These are phyloP conservation scores for Aschersonia sp. DNA, from an alignment of 2,329 filamentous ascomycete genomes.

Conservation along the genomic window DNA sequence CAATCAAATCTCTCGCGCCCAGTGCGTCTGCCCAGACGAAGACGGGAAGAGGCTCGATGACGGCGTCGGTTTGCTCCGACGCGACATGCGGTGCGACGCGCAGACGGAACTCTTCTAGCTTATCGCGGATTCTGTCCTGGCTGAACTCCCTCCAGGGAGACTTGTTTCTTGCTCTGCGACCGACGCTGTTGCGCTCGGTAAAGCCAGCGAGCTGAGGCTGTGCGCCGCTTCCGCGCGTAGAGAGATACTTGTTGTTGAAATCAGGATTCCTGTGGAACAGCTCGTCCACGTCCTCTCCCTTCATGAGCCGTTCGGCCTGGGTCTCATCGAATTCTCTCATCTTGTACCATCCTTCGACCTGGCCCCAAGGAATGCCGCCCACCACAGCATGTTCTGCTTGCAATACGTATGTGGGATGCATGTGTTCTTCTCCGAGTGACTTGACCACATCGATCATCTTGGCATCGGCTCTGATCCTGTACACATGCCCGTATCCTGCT, in stretches of 20 bases:
- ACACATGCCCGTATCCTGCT: neutral
- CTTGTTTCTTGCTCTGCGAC: neutral
- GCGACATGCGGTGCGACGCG: neutral
- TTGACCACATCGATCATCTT: neutral
- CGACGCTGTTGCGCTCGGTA: neutral
- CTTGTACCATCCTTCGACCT: neutral
- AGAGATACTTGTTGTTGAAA: neutral
- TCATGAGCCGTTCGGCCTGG: neutral
- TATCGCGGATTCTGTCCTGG: neutral
- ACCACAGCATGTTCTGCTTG: neutral
- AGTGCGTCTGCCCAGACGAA: neutral
- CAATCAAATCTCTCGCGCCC: neutral
- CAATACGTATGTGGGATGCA: neutral
- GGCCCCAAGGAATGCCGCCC: neutral
- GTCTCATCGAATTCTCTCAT: neutral
- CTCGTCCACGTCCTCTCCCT: neutral
- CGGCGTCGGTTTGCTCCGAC: neutral
- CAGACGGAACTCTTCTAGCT: neutral
- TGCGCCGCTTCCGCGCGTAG: neutral
- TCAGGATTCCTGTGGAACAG: neutral
- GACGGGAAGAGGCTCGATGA: neutral
- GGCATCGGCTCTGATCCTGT: neutral
- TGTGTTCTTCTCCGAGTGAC: neutral
- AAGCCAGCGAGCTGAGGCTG: neutral
- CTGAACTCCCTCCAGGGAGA: neutral